Evolutionary conservation across 768 basidiomycete species (phyloP).

Genomic region (Trametes sanguinea): DNA sequence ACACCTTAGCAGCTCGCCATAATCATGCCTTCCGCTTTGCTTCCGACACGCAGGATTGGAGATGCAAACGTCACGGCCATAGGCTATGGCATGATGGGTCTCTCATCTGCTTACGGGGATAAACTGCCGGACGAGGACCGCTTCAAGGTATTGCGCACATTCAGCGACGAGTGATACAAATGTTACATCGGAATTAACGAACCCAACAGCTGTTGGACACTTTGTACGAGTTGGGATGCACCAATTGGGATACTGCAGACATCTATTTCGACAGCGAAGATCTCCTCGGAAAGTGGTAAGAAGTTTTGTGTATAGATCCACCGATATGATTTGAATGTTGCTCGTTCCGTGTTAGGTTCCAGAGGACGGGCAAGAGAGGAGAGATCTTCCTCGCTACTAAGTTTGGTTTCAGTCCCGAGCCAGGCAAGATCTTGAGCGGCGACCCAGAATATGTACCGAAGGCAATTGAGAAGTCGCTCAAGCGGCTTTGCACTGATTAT

Average conservation of each 20-base stretch:
- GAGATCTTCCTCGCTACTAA: slow-evolving; percentile 68
- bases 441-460: slow-evolving; percentile 45
- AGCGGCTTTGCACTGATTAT: slow-evolving; percentile 36
- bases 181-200: slow-evolving; percentile 11
- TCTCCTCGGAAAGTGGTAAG: slow-evolving; percentile 47
- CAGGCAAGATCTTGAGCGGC: slow-evolving; percentile 31
- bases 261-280: slow-evolving; percentile 46
- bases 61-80: slow-evolving; percentile 49
- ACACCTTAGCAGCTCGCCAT: too few relatives aligned
- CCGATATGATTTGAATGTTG: too few relatives aligned
- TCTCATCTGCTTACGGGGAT: slow-evolving; percentile 49
- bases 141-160: slow-evolving; percentile 45
- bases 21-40: slow-evolving; percentile 18
- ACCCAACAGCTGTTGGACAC: slow-evolving; percentile 43
- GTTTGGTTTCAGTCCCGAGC: slow-evolving; percentile 42
- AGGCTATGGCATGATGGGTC: slow-evolving; percentile 63
- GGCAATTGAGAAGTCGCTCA: slow-evolving; percentile 42
- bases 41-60: slow-evolving; percentile 48
- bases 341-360: slow-evolving; percentile 41
- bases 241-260: slow-evolving; percentile 50
- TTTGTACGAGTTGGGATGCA: slow-evolving; percentile 43
- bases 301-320: too few relatives aligned
- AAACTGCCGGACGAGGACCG: slow-evolving; percentile 54
- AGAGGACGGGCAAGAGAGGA: slow-evolving; percentile 49
- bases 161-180: too few relatives aligned